phyloP scores from a whole-genome alignment of 2,329 filamentous ascomycete genomes.

The Arthrobotrys iridis region DNA sequence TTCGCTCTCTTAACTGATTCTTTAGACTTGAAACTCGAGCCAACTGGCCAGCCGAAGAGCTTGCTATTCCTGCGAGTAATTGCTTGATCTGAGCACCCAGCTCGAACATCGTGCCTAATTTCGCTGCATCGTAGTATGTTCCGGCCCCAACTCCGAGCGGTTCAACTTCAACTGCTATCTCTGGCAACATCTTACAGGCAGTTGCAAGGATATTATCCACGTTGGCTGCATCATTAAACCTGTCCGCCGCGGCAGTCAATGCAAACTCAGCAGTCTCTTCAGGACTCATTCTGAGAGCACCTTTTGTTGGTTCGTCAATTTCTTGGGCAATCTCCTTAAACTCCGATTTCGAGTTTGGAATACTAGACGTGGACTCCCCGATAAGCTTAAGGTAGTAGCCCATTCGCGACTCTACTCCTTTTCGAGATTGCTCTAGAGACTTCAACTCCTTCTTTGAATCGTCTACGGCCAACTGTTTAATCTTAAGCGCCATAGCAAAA shows the following conservation, averaged over 20 bases:
- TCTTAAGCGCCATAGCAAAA: constrained; percentile 50
- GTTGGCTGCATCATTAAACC: background rate
- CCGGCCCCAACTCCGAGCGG: constrained; percentile 35
- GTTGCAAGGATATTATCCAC: background rate
- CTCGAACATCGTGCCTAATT: constrained; percentile 16
- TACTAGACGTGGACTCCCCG: constrained; percentile 17
- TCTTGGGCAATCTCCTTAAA: constrained; percentile 24
- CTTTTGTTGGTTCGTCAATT: constrained; percentile 3
- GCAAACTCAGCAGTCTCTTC: constrained; percentile 23
- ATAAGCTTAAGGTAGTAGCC: constrained; percentile 40
- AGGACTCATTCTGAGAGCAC: constrained; percentile 20
- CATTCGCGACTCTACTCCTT: constrained; percentile 6
- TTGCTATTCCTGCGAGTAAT: background rate
- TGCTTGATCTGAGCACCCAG: constrained; percentile 8
- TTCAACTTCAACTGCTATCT: background rate
- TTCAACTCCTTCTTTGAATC: constrained; percentile 55
- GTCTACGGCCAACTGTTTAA: constrained; percentile 51
- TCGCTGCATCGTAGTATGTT: constrained; percentile 8
- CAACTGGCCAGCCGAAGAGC: background rate
- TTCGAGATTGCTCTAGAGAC: background rate
- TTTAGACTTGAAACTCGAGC: background rate
- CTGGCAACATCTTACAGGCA: constrained; percentile 25
- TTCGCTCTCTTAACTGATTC: constrained; percentile 58
- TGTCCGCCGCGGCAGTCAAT: background rate
- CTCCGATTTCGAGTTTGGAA: constrained; percentile 15